phyloP scores from a whole-genome alignment of 495 filamentous ascomycete genomes.

The Neohortaea acidophila region DNA sequence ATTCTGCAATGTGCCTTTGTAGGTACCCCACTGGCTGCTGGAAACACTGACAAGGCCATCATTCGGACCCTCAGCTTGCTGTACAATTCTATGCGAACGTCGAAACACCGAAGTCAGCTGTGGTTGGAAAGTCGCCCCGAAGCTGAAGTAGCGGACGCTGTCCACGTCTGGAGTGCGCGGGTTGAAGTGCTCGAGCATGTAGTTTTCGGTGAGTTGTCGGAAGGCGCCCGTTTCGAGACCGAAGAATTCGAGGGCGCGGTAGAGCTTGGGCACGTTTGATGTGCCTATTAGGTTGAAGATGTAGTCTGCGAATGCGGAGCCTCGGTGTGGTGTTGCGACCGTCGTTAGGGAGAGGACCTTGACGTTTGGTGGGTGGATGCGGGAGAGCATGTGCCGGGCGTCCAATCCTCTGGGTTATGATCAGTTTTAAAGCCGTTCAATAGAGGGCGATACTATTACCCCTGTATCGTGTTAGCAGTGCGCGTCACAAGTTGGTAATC shows the following conservation, averaged over 20 bases:
- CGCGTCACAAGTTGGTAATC: not conserved
- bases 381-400: conserved; percentile 82
- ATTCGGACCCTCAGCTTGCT: conserved; percentile 61
- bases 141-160: conserved; percentile 75
- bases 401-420: conserved; percentile 53
- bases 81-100: conserved; percentile 53
- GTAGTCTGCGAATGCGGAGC: conserved; percentile 69
- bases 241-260: conserved; percentile 48
- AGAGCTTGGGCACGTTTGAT: conserved; percentile 47
- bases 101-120: conserved; percentile 59
- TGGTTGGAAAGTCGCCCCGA: conserved; percentile 61
- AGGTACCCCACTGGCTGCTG: conserved; percentile 78
- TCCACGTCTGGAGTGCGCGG: conserved; percentile 56
- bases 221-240: conserved; percentile 73
- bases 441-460: conserved; percentile 33
- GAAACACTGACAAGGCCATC: conserved; percentile 84
- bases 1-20: conserved; percentile 76
- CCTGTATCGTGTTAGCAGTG: too few relatives aligned
- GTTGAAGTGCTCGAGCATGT: conserved; percentile 78
- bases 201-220: conserved; percentile 61
- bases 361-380: conserved; percentile 52
- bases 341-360: conserved; percentile 71
- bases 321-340: conserved; percentile 75
- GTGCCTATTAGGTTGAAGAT: conserved; percentile 54
- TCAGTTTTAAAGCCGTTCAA: conserved; percentile 17